phyloP scores from a whole-genome alignment of 148 eudicot genomes.

The Salicornia ramosissima region DNA sequence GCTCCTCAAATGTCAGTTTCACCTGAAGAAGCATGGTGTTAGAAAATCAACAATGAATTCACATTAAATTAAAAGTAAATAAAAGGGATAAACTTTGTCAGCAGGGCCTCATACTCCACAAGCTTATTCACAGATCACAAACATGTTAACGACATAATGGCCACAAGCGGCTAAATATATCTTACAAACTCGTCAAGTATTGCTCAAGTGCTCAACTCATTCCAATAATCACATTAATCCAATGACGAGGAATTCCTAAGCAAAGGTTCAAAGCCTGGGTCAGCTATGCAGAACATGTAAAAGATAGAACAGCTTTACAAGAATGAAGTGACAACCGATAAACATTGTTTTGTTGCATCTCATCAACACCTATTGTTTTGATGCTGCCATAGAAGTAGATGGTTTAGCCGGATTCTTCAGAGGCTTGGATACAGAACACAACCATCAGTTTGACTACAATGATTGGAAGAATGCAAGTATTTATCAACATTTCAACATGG shows the following conservation, averaged over 20 bases:
- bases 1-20: slow-evolving; percentile 77
- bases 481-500: too few species aligned
- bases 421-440: not conserved
- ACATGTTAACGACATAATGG: too few species aligned
- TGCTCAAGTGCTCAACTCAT: too few species aligned
- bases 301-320: too few species aligned
- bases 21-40: slow-evolving; percentile 40
- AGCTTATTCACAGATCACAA: not conserved
- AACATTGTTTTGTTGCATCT: too few species aligned
- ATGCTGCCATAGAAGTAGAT: not conserved
- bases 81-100: not conserved
- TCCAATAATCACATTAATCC: not conserved
- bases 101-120: not conserved
- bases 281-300: not conserved
- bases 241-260: not conserved
- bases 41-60: not conserved
- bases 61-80: not conserved
- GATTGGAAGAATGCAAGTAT: not conserved
- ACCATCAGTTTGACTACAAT: not conserved
- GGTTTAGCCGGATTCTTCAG: not conserved
- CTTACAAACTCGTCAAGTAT: too few species aligned
- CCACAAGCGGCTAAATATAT: too few species aligned
- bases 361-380: too few species aligned
- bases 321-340: too few species aligned
- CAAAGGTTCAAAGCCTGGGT: not conserved